Conservation (phyloP, 139 green algal species). For the Picochlorum sp. region DNA sequence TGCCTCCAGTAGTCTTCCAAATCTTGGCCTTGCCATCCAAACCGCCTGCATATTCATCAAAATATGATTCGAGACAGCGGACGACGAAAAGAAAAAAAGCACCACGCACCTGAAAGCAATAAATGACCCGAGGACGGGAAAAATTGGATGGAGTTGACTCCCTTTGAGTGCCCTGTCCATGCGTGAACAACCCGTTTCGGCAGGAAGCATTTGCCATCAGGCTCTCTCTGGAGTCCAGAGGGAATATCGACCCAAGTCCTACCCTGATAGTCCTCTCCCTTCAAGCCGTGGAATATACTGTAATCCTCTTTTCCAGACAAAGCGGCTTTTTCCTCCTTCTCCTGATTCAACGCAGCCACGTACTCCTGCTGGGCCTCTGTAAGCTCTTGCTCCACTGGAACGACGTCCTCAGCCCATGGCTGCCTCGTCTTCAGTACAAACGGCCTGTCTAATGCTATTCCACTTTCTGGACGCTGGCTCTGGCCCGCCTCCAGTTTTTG, state of each 20-base stretch:
- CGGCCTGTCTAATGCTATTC: conserved; percentile 27
- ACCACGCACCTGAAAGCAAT: conserved; percentile 57
- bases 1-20: conserved; percentile 80
- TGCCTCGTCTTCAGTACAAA: conserved; percentile 46
- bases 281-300: conserved; percentile 71
- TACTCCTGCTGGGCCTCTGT: conserved; percentile 79
- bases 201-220: conserved; percentile 74
- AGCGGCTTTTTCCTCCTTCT: conserved; percentile 49
- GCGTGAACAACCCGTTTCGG: conserved; percentile 90
- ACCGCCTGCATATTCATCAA: conserved; percentile 34
- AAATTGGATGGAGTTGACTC: conserved; percentile 87
- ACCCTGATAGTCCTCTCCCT: conserved; percentile 72
- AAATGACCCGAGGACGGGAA: conserved; percentile 89
- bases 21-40: conserved; percentile 96
- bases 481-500: conserved; percentile 51
- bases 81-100: too few relatives aligned
- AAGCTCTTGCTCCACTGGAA: conserved; percentile 37
- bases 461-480: conserved; percentile 6
- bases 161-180: conserved; percentile 88
- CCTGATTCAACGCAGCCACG: conserved; percentile 8
- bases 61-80: too few relatives aligned
- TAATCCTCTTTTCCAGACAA: conserved; percentile 24
- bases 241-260: conserved; percentile 61
- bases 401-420: conserved; percentile 75
- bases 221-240: conserved; percentile 34